Evolutionary conservation across 139 green algal genomes (phyloP).

Genomic region (Protoeuglena noctilucae): DNA sequence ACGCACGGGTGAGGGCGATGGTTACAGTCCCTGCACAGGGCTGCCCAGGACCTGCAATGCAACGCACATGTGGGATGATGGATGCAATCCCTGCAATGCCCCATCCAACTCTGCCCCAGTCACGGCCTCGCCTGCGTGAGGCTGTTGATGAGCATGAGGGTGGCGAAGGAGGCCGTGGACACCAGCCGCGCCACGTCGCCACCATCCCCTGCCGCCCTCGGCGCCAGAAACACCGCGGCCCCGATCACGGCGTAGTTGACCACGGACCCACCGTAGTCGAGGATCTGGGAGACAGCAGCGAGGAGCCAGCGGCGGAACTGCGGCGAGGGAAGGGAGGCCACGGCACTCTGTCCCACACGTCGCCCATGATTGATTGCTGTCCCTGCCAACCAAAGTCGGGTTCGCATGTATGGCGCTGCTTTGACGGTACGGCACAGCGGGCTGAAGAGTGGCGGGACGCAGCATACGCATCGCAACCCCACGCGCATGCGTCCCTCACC

Average conservation of each 20-base stretch:
- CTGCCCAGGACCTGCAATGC: too few relatives aligned
- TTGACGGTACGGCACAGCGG: slow-evolving; percentile 23
- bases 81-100: too few relatives aligned
- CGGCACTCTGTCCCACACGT: too few relatives aligned
- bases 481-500: slow-evolving; percentile 11
- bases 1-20: too few relatives aligned
- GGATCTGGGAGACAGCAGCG: background rate
- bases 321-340: too few relatives aligned
- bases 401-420: background rate
- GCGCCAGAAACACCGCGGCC: background rate
- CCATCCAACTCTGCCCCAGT: too few relatives aligned
- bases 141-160: slow-evolving; percentile 36
- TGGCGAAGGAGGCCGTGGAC: slow-evolving; percentile 48
- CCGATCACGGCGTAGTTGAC: slow-evolving; percentile 42
- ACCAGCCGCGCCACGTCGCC: slow-evolving; percentile 37
- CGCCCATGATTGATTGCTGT: background rate
- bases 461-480: slow-evolving; percentile 15
- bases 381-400: background rate
- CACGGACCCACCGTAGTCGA: slow-evolving; percentile 31
- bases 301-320: too few relatives aligned
- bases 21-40: too few relatives aligned
- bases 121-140: too few relatives aligned
- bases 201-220: background rate
- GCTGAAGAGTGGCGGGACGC: slow-evolving; percentile 7
- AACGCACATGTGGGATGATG: too few relatives aligned